Evolutionary conservation across 208 protist genomes (phyloP).

Genomic region (Leishmania braziliensis): DNA sequence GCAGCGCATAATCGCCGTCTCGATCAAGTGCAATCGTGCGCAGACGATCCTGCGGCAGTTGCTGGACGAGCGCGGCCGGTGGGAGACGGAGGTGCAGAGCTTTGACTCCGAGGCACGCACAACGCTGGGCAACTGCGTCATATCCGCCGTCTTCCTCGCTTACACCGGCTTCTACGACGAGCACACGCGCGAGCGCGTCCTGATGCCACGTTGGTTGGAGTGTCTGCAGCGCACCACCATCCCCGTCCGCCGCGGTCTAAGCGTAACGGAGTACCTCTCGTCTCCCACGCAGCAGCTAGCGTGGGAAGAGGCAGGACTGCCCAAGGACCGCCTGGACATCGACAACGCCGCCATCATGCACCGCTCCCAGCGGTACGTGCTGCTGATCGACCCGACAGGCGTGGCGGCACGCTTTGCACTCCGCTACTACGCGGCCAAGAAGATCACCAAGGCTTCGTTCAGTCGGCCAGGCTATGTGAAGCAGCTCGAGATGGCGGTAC

Average conservation of each 20-base stretch:
- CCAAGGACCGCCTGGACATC: constrained; percentile 96
- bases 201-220: constrained; percentile 89
- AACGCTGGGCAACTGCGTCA: constrained; percentile 95
- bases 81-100: constrained; percentile 88
- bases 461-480: constrained; percentile 97
- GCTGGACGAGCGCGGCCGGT: constrained; percentile 93
- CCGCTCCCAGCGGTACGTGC: constrained; percentile 94
- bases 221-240: constrained; percentile 73
- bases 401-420: constrained; percentile 95
- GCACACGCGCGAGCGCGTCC: constrained; percentile 75
- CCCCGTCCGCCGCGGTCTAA: constrained; percentile 54
- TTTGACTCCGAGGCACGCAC: constrained; percentile 91
- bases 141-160: constrained; percentile 95
- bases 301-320: constrained; percentile 95
- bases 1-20: constrained; percentile 77
- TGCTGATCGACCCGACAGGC: constrained; percentile 99
- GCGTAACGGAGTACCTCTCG: constrained; percentile 94
- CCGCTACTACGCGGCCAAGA: constrained; percentile 70
- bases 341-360: constrained; percentile 99
- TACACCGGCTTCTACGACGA: constrained; percentile 99
- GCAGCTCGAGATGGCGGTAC: constrained; percentile 97
- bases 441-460: constrained; percentile 96
- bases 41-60: constrained; percentile 93
- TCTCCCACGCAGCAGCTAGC: constrained; percentile 90
- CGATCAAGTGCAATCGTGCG: constrained; percentile 92